A percentile compares a stretch with the other conserved stretches of the same genome.
Conservation (phyloP, 805 yeast genomes). For the Wickerhamomyces chaumierensis region DNA sequence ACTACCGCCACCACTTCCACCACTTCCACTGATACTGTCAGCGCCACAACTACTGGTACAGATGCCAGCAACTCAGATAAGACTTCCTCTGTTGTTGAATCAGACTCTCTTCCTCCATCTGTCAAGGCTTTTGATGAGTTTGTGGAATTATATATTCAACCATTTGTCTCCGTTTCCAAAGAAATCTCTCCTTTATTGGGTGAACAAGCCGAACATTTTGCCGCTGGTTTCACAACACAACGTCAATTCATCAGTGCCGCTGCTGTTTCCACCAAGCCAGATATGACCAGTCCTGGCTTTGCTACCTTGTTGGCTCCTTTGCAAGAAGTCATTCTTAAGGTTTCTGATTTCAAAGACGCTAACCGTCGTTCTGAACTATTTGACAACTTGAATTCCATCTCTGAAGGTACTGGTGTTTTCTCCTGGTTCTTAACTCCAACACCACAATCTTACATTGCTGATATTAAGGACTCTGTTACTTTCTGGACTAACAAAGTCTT, state of each 20-base stretch:
- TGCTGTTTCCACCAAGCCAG: constrained; percentile 54
- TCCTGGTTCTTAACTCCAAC: constrained; percentile 82
- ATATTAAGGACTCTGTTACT: constrained; percentile 82
- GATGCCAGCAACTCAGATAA: too few species aligned
- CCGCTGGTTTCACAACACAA: constrained; percentile 47
- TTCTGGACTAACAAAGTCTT: constrained; percentile 89
- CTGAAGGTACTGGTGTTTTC: constrained; percentile 82
- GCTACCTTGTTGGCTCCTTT: constrained; percentile 56
- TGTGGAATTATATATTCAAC: constrained; percentile 39
- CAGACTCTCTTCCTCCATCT: constrained; percentile 18
- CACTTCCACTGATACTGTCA: too few species aligned
- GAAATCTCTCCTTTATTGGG: constrained; percentile 47
- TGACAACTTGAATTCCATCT: constrained; percentile 69
- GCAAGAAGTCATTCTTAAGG: constrained; percentile 43
- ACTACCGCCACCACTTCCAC: too few species aligned
- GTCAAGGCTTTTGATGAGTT: constrained; percentile 44
- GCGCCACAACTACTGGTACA: too few species aligned
- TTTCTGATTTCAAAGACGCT: constrained; percentile 58
- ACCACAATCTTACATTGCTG: constrained; percentile 68
- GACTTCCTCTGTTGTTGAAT: constrained; percentile 6
- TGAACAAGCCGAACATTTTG: constrained; percentile 38
- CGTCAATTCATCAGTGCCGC: constrained; percentile 49
- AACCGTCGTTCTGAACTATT: constrained; percentile 56
- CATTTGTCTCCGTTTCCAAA: constrained; percentile 44
- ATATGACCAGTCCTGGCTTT: constrained; percentile 39